phyloP scores from a whole-genome alignment of 164 flowering plant genomes.

The Tetrastigma voinierianum region DNA sequence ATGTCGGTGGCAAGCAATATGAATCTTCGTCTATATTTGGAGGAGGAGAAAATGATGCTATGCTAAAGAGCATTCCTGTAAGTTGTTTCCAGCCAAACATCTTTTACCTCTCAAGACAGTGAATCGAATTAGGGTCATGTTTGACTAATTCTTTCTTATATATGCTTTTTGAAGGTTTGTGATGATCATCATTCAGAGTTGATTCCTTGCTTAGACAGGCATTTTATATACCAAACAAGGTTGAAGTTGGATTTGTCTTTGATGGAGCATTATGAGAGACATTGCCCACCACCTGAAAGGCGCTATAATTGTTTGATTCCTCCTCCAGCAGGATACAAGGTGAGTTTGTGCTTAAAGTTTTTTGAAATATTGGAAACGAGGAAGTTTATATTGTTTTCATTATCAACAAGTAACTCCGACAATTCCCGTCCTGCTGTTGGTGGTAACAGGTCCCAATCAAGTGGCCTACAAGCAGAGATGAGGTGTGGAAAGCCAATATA shows the following conservation, averaged over 20 bases:
- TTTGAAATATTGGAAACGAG: too few relatives aligned
- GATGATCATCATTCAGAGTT: constrained; percentile 82
- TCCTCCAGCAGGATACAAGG: too few relatives aligned
- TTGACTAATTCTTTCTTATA: not conserved
- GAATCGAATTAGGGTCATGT: too few relatives aligned
- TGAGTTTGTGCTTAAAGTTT: too few relatives aligned
- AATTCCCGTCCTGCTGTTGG: constrained; percentile 7
- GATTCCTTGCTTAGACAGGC: constrained; percentile 86
- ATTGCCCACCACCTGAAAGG: constrained; percentile 82
- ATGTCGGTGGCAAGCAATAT: constrained; percentile 6
- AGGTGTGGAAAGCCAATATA: constrained; percentile 91
- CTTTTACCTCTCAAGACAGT: too few relatives aligned
- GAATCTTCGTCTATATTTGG: constrained; percentile 7
- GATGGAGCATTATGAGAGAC: constrained; percentile 97
- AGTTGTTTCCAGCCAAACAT: constrained; percentile 9
- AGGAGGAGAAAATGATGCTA: constrained; percentile 18
- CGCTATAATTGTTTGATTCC: constrained; percentile 86
- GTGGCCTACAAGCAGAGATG: constrained; percentile 99
- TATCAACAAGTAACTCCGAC: too few relatives aligned
- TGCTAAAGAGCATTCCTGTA: constrained; percentile 37
- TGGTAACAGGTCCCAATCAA: constrained; percentile 68
- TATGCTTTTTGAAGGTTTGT: constrained; percentile 61
- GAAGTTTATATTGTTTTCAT: too few relatives aligned
- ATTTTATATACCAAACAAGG: constrained; percentile 72
- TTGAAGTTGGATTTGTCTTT: constrained; percentile 78